Evolutionary conservation across 2,329 filamentous ascomycete genomes (phyloP).

Genomic region (Neurospora sp.): DNA sequence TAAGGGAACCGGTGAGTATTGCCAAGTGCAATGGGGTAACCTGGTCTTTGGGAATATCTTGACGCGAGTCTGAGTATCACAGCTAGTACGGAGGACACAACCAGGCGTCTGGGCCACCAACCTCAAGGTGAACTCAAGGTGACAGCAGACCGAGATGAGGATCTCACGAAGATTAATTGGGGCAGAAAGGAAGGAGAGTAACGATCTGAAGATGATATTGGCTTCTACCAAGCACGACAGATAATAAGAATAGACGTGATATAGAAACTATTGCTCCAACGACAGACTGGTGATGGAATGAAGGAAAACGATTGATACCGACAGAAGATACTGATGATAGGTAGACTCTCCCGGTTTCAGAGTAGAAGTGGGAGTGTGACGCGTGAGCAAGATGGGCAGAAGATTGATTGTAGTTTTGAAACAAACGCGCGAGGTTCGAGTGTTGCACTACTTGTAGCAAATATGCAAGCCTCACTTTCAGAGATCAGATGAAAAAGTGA

Average conservation of each 20-base stretch:
- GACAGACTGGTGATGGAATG: not conserved
- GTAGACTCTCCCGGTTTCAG: not conserved
- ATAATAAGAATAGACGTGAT: not conserved
- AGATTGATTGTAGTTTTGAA: not conserved
- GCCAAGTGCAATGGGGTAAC: not conserved
- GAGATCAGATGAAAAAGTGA: not conserved
- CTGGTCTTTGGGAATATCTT: not conserved
- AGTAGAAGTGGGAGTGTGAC: not conserved
- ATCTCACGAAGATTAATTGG: not conserved
- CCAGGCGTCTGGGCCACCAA: not conserved
- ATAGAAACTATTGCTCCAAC: not conserved
- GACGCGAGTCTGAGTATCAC: not conserved
- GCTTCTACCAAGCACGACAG: not conserved
- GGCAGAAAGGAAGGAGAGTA: fast-evolving
- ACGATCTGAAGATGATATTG: not conserved
- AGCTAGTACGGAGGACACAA: not conserved
- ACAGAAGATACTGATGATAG: not conserved
- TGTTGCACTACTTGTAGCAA: not conserved
- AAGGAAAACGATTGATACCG: not conserved
- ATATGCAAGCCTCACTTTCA: not conserved
- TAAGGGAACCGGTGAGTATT: not conserved
- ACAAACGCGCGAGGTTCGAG: not conserved
- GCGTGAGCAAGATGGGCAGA: not conserved
- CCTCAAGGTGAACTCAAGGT: not conserved
- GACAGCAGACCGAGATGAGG: not conserved